Evolutionary conservation across 345 rosid species (phyloP).

Genomic region (Populus simonii): DNA sequence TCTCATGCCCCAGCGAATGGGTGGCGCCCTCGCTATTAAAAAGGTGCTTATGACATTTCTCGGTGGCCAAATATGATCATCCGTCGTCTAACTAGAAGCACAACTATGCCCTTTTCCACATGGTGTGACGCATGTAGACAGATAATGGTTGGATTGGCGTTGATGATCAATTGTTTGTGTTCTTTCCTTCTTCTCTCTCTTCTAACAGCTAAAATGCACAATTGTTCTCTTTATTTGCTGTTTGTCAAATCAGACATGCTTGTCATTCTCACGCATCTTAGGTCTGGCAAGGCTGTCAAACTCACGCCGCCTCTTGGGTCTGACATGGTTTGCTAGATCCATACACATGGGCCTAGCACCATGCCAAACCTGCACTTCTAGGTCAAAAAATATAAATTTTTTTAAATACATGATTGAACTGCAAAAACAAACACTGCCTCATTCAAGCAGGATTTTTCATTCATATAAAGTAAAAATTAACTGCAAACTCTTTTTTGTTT

Average conservation of each 20-base stretch:
- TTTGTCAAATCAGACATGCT: too few species aligned
- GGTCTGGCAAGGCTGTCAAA: fast-evolving
- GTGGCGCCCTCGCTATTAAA: too few species aligned
- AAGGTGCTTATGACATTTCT: fast-evolving
- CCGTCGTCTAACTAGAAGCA: fast-evolving
- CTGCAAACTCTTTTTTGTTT: too few species aligned
- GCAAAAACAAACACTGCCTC: too few species aligned
- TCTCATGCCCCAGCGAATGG: too few species aligned
- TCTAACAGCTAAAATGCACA: fast-evolving
- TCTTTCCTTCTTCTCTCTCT: too few species aligned
- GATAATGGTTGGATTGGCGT: fast-evolving
- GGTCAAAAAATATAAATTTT: too few species aligned
- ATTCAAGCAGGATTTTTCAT: too few species aligned
- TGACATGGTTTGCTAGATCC: fast-evolving
- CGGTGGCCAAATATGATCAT: too few species aligned
- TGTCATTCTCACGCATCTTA: too few species aligned
- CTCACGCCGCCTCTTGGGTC: fast-evolving
- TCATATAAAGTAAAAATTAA: too few species aligned
- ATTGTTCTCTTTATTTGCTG: too few species aligned
- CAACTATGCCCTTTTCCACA: fast-evolving
- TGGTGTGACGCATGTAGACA: fast-evolving
- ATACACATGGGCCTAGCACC: fast-evolving
- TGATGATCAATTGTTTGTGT: fast-evolving
- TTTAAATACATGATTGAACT: fast-evolving
- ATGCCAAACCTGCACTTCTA: fast-evolving